Percentiles rank a stretch among this genome's conserved stretches.
Conservation (phyloP, 306 rosid species). For the Comarum palustre region DNA sequence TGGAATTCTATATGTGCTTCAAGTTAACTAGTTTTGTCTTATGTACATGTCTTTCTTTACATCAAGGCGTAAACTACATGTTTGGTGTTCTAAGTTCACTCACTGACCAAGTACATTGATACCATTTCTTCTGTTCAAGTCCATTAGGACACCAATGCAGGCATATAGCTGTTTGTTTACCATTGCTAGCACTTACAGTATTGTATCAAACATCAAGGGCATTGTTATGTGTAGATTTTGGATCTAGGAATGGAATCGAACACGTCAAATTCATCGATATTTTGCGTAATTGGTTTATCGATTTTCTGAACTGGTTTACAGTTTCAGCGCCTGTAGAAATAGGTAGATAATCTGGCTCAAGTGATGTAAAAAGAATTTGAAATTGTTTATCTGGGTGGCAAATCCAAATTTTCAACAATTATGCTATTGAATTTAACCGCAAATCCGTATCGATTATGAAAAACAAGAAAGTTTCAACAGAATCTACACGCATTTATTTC, state of each 20-base stretch:
- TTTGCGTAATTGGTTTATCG: too few species aligned
- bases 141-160: background rate
- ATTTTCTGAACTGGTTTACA: background rate
- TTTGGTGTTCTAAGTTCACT: background rate
- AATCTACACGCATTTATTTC: slow-evolving; percentile 13
- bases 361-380: background rate
- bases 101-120: background rate
- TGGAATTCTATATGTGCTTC: background rate
- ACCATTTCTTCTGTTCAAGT: background rate
- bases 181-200: background rate
- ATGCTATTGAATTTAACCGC: background rate
- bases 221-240: background rate
- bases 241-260: background rate
- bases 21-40: background rate
- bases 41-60: background rate
- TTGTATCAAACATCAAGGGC: background rate
- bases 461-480: background rate
- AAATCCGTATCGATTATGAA: background rate
- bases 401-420: slow-evolving; percentile 4
- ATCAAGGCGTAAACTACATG: background rate
- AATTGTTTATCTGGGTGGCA: background rate
- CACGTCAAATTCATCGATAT: background rate
- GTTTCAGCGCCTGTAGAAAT: background rate
- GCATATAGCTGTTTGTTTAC: background rate
- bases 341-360: background rate